phyloP scores from a whole-genome alignment of 73 alveolate genomes.

The Paraurostyla sp. region DNA sequence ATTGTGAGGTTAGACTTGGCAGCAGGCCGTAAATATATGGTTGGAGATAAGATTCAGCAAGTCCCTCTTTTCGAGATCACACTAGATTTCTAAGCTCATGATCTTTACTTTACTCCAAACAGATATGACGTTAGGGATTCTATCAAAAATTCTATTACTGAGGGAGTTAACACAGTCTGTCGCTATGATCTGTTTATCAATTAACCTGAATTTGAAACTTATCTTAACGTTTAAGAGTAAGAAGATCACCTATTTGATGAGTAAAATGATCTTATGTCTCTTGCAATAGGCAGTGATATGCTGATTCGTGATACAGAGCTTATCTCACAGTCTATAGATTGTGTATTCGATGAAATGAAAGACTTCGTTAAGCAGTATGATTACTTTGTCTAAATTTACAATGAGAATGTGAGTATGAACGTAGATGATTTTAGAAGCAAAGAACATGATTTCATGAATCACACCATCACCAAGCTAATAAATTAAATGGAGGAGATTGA shows the following conservation, averaged over 20 bases:
- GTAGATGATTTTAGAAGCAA: conserved; percentile 68
- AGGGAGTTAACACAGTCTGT: conserved; percentile 75
- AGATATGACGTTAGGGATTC: conserved; percentile 71
- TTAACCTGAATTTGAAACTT: conserved; percentile 77
- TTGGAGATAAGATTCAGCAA: conserved; percentile 60
- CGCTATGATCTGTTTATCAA: conserved; percentile 74
- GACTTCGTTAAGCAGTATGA: conserved; percentile 63
- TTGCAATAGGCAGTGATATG: conserved; percentile 76
- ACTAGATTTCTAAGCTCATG: conserved; percentile 52
- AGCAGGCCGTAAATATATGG: conserved; percentile 31
- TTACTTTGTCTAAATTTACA: conserved; percentile 75
- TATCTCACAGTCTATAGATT: conserved; percentile 72
- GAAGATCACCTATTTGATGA: conserved; percentile 81
- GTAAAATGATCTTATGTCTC: conserved; percentile 74
- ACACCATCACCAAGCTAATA: conserved; percentile 64
- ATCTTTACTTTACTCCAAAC: conserved; percentile 66
- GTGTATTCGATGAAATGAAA: conserved; percentile 73
- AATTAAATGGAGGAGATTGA: conserved; percentile 73
- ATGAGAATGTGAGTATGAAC: conserved; percentile 72
- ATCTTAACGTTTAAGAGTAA: conserved; percentile 67
- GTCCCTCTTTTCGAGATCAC: conserved; percentile 75
- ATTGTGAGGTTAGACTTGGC: conserved; percentile 49
- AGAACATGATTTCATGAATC: conserved; percentile 82
- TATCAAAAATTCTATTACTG: conserved; percentile 71
- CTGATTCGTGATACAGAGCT: conserved; percentile 70